Evolutionary conservation across 768 basidiomycete species (phyloP).

Genomic region (Termitomyces sp.): DNA sequence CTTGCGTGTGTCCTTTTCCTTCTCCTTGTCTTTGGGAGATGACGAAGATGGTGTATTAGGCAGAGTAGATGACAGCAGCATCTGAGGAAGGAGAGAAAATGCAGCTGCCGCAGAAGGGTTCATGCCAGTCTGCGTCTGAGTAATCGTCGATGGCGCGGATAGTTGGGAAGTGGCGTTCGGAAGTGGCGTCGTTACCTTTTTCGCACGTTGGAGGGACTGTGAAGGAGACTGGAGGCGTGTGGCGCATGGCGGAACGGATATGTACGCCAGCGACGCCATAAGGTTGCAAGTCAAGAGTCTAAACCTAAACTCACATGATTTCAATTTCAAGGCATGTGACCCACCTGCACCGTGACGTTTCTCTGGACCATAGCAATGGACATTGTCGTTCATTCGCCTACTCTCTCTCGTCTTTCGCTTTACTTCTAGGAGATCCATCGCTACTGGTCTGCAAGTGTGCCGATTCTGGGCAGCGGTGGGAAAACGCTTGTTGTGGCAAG

Average conservation of each 20-base stretch:
- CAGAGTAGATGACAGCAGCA: conserved; percentile 28
- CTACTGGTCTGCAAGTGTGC: not conserved
- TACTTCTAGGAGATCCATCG: not conserved
- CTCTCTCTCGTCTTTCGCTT: not conserved
- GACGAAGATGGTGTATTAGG: conserved; percentile 12
- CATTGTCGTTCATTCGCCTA: not conserved
- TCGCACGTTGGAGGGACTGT: conserved; percentile 28
- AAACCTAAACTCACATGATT: not conserved
- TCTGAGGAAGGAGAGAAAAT: conserved; percentile 33
- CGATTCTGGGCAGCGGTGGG: not conserved
- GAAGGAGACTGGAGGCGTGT: conserved; percentile 27
- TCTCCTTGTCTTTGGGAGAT: conserved; percentile 10
- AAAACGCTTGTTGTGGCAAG: not conserved
- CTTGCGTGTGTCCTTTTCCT: conserved; percentile 13
- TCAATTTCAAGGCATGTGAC: not conserved
- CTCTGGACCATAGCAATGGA: not conserved
- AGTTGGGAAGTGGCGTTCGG: conserved; percentile 8
- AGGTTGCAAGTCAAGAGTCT: not conserved
- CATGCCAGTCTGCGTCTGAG: conserved; percentile 16
- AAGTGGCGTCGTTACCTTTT: conserved; percentile 37
- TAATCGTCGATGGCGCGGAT: conserved; percentile 11
- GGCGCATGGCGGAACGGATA: conserved; percentile 37
- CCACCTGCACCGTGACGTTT: too few species aligned
- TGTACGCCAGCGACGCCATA: conserved; percentile 49
- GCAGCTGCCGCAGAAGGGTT: conserved; percentile 22